A percentile compares a stretch with the other conserved stretches of the same genome.
These are phyloP conservation scores for Novymonas esmeraldas DNA, from an alignment of 208 protist species.

Conservation along the genomic window DNA sequence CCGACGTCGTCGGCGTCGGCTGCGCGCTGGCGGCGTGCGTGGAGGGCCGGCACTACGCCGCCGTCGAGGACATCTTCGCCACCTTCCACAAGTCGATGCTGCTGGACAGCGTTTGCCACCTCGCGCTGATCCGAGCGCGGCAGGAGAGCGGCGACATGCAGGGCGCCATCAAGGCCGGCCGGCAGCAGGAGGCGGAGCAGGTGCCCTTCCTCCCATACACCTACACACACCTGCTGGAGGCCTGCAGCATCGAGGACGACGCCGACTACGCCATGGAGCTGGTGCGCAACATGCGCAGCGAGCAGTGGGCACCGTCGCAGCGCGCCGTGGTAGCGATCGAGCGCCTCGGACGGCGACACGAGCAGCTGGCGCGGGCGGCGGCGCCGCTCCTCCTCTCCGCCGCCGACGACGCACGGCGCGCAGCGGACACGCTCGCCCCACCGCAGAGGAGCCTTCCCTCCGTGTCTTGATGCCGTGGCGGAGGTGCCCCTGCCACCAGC, in stretches of 20 bases:
- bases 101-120: conserved; percentile 80
- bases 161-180: conserved; percentile 54
- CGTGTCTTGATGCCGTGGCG: too few relatives aligned
- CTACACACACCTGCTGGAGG: conserved; percentile 66
- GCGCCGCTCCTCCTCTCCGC: conserved; percentile 17
- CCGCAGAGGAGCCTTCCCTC: too few relatives aligned
- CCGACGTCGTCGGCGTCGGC: conserved; percentile 74
- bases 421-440: conserved; percentile 7
- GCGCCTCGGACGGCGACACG: conserved; percentile 32
- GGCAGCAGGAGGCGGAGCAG: conserved; percentile 49
- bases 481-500: too few relatives aligned
- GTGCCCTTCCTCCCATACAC: conserved; percentile 77
- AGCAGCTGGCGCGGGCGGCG: conserved; percentile 8
- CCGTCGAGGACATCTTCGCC: conserved; percentile 62
- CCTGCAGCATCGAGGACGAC: conserved; percentile 48
- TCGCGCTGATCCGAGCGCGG: conserved; percentile 66
- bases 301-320: conserved; percentile 52
- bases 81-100: conserved; percentile 58
- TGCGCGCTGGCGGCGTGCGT: conserved; percentile 65
- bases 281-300: conserved; percentile 55
- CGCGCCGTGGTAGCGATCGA: conserved; percentile 36
- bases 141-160: conserved; percentile 38
- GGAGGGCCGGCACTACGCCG: conserved; percentile 37
- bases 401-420: background rate
- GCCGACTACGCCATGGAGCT: conserved; percentile 53